Evolutionary conservation across 2,329 filamentous ascomycete species (phyloP), one percentile per base, ranked within the genome.

Genomic region (Colletotrichum simmondsii): DNA sequence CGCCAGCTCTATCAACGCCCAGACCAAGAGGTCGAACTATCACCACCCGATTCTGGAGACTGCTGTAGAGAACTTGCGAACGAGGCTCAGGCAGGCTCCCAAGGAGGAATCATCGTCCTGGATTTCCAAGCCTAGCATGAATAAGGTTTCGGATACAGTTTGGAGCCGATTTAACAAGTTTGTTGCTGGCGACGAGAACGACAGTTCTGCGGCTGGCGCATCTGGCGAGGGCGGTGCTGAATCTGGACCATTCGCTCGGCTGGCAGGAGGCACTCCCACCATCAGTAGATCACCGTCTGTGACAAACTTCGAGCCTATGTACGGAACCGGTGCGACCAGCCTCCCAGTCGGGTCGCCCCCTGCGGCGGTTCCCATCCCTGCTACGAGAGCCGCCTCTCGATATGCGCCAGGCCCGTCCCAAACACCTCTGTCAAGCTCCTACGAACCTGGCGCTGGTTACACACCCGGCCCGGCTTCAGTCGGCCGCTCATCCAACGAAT

Each of bases 121-220:
- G 94, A 97, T 99, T 65, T 93, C 95, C 1, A 98, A 97, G 81
- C 95, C 96, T 7, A 98, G 92, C 81, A 97, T 98, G 90, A 95
- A 97, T 82, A 98, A 97, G 83, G 95, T 98, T 0, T 97, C 95
- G 2, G 95, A 93, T 74, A 95, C 93, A 42, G 91, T 98, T 80
- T 95, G 95, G 89, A 95, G 92, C 75, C 95, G 93, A 72, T 98
- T 99, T 84, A 98, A 95, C 83, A 98, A 95, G 78, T 99, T 99
- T 79, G 95, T 99, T 73, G 92, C 94, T 64, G 97, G 97, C 16
- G 96, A 98, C 72, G 96, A 98, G 67, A 90, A 90, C 65, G 93
- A 95, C 64, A 87, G 87, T 42, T 87, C 87, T 11, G 90, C 89
- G 0, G 88, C 88, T 66, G 90, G 86, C 10, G 86, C 90, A 14